phyloP scores from a whole-genome alignment of 352 stramenopile species.

The Phytopythium litorale region DNA sequence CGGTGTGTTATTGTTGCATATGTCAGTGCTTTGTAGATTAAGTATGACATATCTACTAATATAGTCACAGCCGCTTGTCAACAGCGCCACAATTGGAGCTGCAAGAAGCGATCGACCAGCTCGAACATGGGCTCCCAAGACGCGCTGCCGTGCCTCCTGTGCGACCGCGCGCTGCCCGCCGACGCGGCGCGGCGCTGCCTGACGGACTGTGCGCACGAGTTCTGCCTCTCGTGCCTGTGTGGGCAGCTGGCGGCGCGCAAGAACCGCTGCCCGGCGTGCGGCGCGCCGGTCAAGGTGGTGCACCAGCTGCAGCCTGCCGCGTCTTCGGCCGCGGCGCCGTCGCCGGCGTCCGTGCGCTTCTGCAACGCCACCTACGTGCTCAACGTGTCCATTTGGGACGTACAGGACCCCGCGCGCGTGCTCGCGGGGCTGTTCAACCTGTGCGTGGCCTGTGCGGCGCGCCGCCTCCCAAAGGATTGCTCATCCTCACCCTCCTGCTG shows the following conservation, averaged over 20 bases:
- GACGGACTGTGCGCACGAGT: constrained; percentile 81
- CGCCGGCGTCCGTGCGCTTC: constrained; percentile 66
- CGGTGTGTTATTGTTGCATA: too few species aligned
- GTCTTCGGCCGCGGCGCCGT: constrained; percentile 10
- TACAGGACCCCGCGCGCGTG: constrained; percentile 59
- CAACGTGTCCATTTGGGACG: constrained; percentile 75
- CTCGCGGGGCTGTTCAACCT: constrained; percentile 70
- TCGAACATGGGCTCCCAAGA: constrained; percentile 6
- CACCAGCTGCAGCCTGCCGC: constrained; percentile 34
- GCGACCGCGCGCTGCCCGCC: constrained; percentile 32
- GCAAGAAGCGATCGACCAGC: neutral
- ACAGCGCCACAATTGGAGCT: too few species aligned
- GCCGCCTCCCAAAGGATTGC: neutral
- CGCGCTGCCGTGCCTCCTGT: constrained; percentile 51
- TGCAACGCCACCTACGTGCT: constrained; percentile 78
- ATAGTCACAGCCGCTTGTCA: too few species aligned
- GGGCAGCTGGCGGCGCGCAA: constrained; percentile 39
- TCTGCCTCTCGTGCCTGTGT: constrained; percentile 71
- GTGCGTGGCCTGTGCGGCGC: constrained; percentile 23
- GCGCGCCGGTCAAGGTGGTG: constrained; percentile 50
- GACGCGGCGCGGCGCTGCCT: constrained; percentile 42
- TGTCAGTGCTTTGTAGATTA: too few species aligned
- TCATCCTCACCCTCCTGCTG: neutral
- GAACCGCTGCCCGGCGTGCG: constrained; percentile 69
- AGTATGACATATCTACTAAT: too few species aligned